These are phyloP conservation scores for Pecoramyces ruminantium DNA, from an alignment of 192 early-diverging fungal species.

Conservation along the genomic window DNA sequence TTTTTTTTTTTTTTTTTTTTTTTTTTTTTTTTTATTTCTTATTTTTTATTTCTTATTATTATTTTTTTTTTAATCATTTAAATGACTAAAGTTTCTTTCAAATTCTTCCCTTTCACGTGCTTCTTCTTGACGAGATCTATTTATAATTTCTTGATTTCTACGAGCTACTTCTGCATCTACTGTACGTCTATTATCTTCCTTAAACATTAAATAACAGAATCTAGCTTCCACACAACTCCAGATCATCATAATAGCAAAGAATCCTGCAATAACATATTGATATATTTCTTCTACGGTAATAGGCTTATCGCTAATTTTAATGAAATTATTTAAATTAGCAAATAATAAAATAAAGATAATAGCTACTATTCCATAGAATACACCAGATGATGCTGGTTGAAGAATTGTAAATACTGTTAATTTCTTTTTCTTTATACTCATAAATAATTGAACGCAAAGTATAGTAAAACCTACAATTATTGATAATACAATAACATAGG, in stretches of 20 bases:
- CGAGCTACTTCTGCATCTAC: neutral
- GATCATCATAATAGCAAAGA: neutral
- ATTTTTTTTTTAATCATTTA: neutral
- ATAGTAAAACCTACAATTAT: neutral
- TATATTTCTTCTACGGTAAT: neutral
- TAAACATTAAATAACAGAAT: neutral
- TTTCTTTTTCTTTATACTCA: neutral
- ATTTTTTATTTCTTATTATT: too few species aligned
- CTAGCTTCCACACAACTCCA: neutral
- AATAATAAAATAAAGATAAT: neutral
- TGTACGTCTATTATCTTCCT: neutral
- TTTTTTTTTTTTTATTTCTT: too few species aligned
- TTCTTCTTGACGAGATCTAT: neutral
- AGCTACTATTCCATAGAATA: neutral
- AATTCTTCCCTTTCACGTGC: neutral
- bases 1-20: too few species aligned
- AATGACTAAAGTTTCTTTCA: neutral
- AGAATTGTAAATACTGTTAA: neutral
- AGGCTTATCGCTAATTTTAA: neutral
- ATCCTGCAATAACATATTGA: neutral
- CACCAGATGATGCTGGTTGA: neutral
- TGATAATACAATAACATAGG: neutral
- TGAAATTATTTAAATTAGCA: neutral
- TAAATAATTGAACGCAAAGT: neutral
- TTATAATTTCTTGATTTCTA: neutral